Evolutionary conservation across 331 rosid genomes (phyloP).

Genomic region (Pyracantha coccinea): DNA sequence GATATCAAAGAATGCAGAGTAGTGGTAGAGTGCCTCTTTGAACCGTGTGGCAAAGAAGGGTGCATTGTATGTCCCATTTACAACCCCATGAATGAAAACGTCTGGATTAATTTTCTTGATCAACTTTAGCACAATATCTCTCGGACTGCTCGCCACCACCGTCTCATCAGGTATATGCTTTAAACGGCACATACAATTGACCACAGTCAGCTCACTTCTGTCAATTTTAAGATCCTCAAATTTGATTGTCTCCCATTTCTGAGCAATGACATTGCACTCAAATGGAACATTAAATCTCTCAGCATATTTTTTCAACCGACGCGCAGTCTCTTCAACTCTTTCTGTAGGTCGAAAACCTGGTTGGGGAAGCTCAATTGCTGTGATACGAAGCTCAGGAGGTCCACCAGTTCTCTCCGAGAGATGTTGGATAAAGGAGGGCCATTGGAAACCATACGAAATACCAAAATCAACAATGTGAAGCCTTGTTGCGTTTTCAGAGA

Average conservation of each 20-base stretch:
- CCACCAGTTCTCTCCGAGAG: slow-evolving; percentile 14
- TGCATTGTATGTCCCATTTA: slow-evolving; percentile 17
- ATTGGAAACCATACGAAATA: slow-evolving; percentile 27
- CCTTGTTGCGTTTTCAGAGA: slow-evolving; percentile 2
- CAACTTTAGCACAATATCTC: slow-evolving; percentile 21
- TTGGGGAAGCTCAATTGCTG: slow-evolving; percentile 27
- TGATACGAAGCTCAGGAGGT: slow-evolving; percentile 18
- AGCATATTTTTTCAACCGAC: slow-evolving; percentile 37
- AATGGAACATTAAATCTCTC: slow-evolving; percentile 27
- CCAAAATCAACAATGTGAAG: slow-evolving; percentile 29
- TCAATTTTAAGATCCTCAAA: slow-evolving; percentile 23
- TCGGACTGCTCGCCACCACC: slow-evolving; percentile 6
- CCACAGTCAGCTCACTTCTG: slow-evolving; percentile 11
- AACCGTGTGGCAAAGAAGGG: slow-evolving; percentile 23
- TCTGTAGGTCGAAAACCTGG: slow-evolving; percentile 24
- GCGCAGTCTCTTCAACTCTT: slow-evolving; percentile 32
- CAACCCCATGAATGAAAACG: slow-evolving; percentile 24
- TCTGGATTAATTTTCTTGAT: slow-evolving; percentile 21
- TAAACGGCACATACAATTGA: slow-evolving; percentile 18
- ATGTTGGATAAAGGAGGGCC: slow-evolving; percentile 25
- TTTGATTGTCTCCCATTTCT: slow-evolving; percentile 23
- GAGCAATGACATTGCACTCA: slow-evolving; percentile 22
- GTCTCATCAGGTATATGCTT: slow-evolving; percentile 23
- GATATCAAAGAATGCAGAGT: slow-evolving; percentile 35
- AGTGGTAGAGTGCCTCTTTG: slow-evolving; percentile 37